phyloP scores from a whole-genome alignment of 2,329 filamentous ascomycete genomes.

The Bipolaris sorokiniana region DNA sequence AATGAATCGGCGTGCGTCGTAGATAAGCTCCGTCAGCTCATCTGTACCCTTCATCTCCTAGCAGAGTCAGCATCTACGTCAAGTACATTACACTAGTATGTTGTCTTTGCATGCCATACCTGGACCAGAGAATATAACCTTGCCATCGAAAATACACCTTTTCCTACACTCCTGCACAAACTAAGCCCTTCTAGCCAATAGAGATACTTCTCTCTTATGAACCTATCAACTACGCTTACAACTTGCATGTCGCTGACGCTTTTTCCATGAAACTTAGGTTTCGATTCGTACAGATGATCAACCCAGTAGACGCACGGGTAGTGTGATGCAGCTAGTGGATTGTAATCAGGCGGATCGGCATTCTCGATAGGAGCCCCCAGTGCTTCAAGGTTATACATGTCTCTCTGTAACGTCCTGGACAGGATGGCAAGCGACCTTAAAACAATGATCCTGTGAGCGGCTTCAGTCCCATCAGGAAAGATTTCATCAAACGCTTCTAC shows the following conservation, averaged over 20 bases:
- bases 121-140: slow-evolving; percentile 14
- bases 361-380: background rate
- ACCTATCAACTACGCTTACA: slow-evolving; percentile 16
- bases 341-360: background rate
- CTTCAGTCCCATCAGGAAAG: slow-evolving; percentile 22
- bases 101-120: slow-evolving; percentile 6
- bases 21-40: slow-evolving; percentile 9
- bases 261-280: background rate
- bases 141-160: slow-evolving; percentile 20
- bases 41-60: background rate
- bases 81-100: background rate
- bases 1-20: slow-evolving; percentile 30
- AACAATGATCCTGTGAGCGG: slow-evolving; percentile 14
- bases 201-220: slow-evolving; percentile 15
- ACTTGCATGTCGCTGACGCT: slow-evolving; percentile 9
- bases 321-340: slow-evolving; percentile 5
- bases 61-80: background rate
- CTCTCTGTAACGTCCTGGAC: slow-evolving; percentile 22
- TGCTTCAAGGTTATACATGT: slow-evolving; percentile 27
- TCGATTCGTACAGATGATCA: slow-evolving; percentile 37
- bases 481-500: slow-evolving; percentile 4
- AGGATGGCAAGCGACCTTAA: slow-evolving; percentile 39
- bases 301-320: slow-evolving; percentile 46
- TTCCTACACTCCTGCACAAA: slow-evolving; percentile 8
- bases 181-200: slow-evolving; percentile 18